Percentiles rank a stretch among this genome's conserved stretches.
Conservation (phyloP, 176 grass and related monocot species). For the Carex pumila region DNA sequence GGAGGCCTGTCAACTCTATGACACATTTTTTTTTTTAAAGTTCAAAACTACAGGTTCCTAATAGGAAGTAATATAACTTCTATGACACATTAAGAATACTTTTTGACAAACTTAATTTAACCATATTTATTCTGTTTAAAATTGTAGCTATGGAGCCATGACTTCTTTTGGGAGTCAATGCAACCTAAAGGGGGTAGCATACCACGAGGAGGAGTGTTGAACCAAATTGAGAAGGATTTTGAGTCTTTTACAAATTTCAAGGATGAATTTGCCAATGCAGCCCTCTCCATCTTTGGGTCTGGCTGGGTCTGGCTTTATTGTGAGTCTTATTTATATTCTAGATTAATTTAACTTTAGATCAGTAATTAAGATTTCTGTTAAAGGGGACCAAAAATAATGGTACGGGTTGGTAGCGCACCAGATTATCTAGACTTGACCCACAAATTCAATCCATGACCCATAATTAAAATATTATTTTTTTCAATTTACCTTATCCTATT, state of each 20-base stretch:
- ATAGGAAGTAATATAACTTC: background rate
- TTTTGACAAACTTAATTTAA: background rate
- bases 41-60: background rate
- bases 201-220: slow-evolving; percentile 47
- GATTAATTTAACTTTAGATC: background rate
- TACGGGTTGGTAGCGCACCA: background rate
- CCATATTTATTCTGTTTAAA: background rate
- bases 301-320: slow-evolving; percentile 90
- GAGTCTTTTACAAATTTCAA: slow-evolving; percentile 78
- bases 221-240: slow-evolving; percentile 94
- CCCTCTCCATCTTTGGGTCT: slow-evolving; percentile 48
- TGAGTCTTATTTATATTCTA: slow-evolving; percentile 36
- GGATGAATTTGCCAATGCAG: slow-evolving; percentile 62
- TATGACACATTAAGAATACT: background rate
- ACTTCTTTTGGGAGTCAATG: slow-evolving; percentile 98
- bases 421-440: background rate
- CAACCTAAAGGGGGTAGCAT: slow-evolving; percentile 64
- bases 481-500: background rate
- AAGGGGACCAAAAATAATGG: background rate
- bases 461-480: background rate
- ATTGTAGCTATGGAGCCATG: slow-evolving; percentile 79
- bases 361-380: background rate
- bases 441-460: background rate
- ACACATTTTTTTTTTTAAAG: background rate
- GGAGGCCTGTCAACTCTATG: background rate